phyloP scores from a whole-genome alignment of 768 basidiomycete genomes.

The Phanerodontia chrysosporium region DNA sequence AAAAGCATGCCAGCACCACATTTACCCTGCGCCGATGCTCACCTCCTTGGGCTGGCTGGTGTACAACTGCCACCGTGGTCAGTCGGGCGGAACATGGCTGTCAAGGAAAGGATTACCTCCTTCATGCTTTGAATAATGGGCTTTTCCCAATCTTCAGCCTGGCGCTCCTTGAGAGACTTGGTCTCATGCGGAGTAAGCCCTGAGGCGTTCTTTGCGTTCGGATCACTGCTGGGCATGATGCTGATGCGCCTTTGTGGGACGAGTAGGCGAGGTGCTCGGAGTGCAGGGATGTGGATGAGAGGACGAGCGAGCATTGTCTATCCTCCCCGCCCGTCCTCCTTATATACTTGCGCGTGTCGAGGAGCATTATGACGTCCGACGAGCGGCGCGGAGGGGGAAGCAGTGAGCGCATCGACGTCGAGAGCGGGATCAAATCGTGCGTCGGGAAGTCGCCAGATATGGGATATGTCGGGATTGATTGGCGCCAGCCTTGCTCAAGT shows the following conservation, averaged over 20 bases:
- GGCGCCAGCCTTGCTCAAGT: background rate
- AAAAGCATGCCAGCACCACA: background rate
- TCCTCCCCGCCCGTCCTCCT: background rate
- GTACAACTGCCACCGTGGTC: constrained; percentile 28
- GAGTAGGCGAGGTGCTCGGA: background rate
- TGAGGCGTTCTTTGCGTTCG: constrained; percentile 31
- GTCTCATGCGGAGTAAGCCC: constrained; percentile 36
- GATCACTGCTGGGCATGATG: constrained; percentile 20
- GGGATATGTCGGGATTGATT: background rate
- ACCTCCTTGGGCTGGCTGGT: constrained; percentile 36
- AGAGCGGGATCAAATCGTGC: background rate
- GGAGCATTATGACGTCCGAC: background rate
- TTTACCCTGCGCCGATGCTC: background rate
- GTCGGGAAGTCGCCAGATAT: background rate
- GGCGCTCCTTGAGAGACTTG: constrained; percentile 34
- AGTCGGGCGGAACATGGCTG: constrained; percentile 2
- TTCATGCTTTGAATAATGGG: constrained; percentile 37
- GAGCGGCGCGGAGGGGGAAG: background rate
- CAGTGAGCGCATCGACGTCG: background rate
- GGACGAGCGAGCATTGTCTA: background rate
- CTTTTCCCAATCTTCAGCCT: constrained; percentile 30
- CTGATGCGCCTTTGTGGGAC: background rate
- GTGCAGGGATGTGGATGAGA: background rate
- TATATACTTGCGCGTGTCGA: background rate
- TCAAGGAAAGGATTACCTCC: constrained; percentile 25